phyloP scores from a whole-genome alignment of 2,329 filamentous ascomycete genomes.

The Coniochaeta sp. region DNA sequence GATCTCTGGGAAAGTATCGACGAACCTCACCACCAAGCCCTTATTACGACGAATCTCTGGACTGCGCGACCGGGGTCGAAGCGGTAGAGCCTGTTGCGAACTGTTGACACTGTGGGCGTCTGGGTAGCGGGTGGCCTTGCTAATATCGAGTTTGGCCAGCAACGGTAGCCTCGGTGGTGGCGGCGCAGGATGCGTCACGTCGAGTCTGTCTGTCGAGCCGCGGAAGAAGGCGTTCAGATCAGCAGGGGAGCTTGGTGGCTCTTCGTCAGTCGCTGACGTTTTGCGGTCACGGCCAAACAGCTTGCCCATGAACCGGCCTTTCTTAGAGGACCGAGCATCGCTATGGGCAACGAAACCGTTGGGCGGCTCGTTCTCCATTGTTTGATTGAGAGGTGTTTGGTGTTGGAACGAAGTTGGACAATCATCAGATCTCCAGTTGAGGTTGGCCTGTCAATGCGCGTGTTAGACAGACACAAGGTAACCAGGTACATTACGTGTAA shows the following conservation, averaged over 20 bases:
- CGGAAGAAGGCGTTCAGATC: conserved; percentile 54
- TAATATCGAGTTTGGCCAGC: conserved; percentile 45
- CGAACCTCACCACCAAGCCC: conserved; percentile 69
- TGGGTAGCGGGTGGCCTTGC: conserved; percentile 46
- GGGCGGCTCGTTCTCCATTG: conserved; percentile 38
- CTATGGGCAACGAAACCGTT: conserved; percentile 23
- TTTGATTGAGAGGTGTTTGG: conserved; percentile 9
- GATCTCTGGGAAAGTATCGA: conserved; percentile 63
- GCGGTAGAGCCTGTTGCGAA: conserved; percentile 34
- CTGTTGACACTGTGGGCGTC: conserved; percentile 39
- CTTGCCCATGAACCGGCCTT: conserved; percentile 56
- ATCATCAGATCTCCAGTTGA: conserved; percentile 7
- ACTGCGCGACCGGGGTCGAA: conserved; percentile 34
- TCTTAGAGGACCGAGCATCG: conserved; percentile 34
- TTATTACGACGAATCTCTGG: conserved; percentile 36
- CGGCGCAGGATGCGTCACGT: conserved; percentile 38
- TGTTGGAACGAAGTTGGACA: conserved; percentile 3
- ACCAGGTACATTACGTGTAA: background rate
- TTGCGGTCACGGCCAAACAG: conserved; percentile 41
- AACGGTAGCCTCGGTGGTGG: conserved; percentile 30
- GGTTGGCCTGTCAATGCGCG: background rate
- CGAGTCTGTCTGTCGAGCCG: conserved; percentile 46
- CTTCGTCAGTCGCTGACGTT: conserved; percentile 27
- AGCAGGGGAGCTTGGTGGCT: conserved; percentile 28
- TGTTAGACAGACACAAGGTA: background rate